Percentiles rank a stretch among this genome's conserved stretches.
Evolutionary conservation across 2,329 filamentous ascomycete genomes (phyloP).

Genomic region (Rachicladosporium sp.): DNA sequence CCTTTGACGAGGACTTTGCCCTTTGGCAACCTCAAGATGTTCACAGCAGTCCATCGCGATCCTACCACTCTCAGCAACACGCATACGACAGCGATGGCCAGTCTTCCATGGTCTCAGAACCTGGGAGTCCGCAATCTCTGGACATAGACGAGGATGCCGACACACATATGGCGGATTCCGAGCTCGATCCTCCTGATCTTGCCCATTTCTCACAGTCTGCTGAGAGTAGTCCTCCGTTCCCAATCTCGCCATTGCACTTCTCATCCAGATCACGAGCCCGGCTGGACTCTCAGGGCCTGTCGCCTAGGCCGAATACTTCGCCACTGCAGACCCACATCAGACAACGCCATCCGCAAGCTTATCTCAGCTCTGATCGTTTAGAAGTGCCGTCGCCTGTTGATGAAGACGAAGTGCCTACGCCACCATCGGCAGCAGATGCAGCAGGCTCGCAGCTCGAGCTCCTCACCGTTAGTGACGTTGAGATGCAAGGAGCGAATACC

Average conservation of each 20-base stretch:
- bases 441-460: slow-evolving; percentile 24
- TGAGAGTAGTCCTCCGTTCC: slow-evolving; percentile 5
- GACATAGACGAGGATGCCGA: slow-evolving; percentile 14
- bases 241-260: slow-evolving; percentile 4
- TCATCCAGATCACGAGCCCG: slow-evolving; percentile 11
- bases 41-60: slow-evolving; percentile 3
- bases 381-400: slow-evolving; percentile 24
- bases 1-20: background rate
- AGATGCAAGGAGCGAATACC: slow-evolving; percentile 13
- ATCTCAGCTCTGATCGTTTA: slow-evolving; percentile 16
- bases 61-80: slow-evolving; percentile 9
- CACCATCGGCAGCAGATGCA: slow-evolving; percentile 20
- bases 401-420: slow-evolving; percentile 24
- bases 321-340: slow-evolving; percentile 16
- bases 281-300: slow-evolving; percentile 8
- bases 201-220: slow-evolving; percentile 13
- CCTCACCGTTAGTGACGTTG: slow-evolving; percentile 24
- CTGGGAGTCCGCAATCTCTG: slow-evolving; percentile 19
- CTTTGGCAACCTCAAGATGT: slow-evolving; percentile 5
- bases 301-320: slow-evolving; percentile 10
- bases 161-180: slow-evolving; percentile 2
- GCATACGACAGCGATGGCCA: slow-evolving; percentile 22
- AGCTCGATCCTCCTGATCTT: slow-evolving; percentile 11
- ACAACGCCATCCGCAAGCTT: slow-evolving; percentile 21
- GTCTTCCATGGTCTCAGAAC: slow-evolving; percentile 21